Percentiles rank a stretch among this genome's conserved stretches.
phyloP scores from a whole-genome alignment of 345 rosid species.

The Schrenkiella parvula region DNA sequence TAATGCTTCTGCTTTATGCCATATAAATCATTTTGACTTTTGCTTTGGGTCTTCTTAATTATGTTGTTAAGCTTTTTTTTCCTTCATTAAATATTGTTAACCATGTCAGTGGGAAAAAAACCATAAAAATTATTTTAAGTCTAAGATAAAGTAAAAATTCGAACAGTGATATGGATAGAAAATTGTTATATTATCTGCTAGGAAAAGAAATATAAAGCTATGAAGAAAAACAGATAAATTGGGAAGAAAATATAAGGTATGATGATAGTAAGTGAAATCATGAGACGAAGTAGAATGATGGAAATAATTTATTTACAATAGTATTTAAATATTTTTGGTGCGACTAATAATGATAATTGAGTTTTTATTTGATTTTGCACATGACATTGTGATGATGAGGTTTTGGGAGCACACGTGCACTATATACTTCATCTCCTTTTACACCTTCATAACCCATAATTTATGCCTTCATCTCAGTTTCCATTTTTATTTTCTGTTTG shows the following conservation, averaged over 20 bases:
- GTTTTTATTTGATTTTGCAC: conserved; percentile 13
- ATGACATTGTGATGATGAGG: conserved; percentile 33
- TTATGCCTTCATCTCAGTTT: conserved; percentile 12
- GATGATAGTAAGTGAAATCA: conserved; percentile 24
- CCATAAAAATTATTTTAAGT: too few relatives aligned
- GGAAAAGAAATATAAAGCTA: neutral
- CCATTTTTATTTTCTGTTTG: neutral
- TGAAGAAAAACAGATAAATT: neutral
- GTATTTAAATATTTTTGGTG: neutral
- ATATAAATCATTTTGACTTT: conserved; percentile 14
- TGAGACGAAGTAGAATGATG: conserved; percentile 19
- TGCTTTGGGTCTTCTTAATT: neutral
- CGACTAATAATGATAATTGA: conserved; percentile 18
- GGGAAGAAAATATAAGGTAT: neutral
- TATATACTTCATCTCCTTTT: neutral
- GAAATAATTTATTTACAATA: neutral
- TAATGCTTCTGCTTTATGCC: conserved; percentile 29
- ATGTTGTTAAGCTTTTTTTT: neutral
- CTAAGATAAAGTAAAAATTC: too few relatives aligned
- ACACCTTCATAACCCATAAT: conserved; percentile 5
- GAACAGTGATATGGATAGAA: neutral
- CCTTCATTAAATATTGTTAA: neutral
- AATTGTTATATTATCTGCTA: neutral
- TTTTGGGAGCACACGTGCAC: conserved; percentile 32
- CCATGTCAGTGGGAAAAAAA: neutral